These are phyloP conservation scores for Alternaria angustiovoidea DNA, from an alignment of 2,329 filamentous ascomycete species.

Conservation along the genomic window DNA sequence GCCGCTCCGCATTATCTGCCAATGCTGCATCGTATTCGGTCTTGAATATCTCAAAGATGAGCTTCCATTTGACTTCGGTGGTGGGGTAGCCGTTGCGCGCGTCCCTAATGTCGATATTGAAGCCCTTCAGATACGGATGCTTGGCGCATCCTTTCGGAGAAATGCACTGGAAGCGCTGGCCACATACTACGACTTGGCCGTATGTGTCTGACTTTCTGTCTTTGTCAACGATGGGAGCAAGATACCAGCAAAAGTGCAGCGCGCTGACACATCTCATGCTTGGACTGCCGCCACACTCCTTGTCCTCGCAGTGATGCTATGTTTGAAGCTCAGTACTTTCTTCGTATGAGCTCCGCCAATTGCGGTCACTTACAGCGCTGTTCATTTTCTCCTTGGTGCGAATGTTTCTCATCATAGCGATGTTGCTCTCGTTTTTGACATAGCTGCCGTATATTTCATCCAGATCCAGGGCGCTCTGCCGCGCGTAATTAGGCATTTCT, in stretches of 20 bases:
- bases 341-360: too few species aligned
- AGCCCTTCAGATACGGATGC: slow-evolving; percentile 15
- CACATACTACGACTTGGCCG: slow-evolving; percentile 6
- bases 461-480: slow-evolving; percentile 8
- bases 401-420: slow-evolving; percentile 7
- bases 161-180: slow-evolving; percentile 14
- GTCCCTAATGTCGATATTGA: slow-evolving; percentile 18
- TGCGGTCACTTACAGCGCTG: background rate
- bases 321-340: background rate
- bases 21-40: background rate
- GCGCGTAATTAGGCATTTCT: slow-evolving; percentile 11
- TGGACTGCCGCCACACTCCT: slow-evolving; percentile 4
- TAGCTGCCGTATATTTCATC: slow-evolving; percentile 8
- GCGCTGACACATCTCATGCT: slow-evolving; percentile 3
- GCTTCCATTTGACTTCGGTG: background rate
- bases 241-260: slow-evolving; percentile 13
- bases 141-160: slow-evolving; percentile 11
- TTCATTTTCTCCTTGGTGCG: slow-evolving; percentile 7
- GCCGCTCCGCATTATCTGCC: background rate
- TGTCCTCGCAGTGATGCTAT: slow-evolving; percentile 18
- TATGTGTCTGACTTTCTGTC: background rate
- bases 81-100: slow-evolving; percentile 9
- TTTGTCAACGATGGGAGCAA: background rate
- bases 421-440: background rate
- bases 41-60: background rate